These are phyloP conservation scores for Aspergillus sp. DNA, from an alignment of 2,329 filamentous ascomycete genomes.

Conservation along the genomic window DNA sequence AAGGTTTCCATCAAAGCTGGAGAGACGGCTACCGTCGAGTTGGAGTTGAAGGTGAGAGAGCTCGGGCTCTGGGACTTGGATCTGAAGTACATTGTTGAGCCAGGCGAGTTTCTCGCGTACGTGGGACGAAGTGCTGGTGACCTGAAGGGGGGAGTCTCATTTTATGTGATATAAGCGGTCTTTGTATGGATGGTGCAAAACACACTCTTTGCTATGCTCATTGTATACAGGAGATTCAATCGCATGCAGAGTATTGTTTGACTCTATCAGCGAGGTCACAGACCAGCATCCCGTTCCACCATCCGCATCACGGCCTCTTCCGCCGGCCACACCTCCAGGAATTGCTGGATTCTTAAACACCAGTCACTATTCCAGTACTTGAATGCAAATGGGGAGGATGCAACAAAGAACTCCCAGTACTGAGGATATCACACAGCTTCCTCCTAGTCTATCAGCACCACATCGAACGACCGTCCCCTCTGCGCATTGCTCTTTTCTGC, in stretches of 20 bases:
- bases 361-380: constrained; percentile 27
- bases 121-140: neutral
- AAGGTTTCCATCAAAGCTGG: neutral
- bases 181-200: too few species aligned
- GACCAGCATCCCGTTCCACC: constrained; percentile 22
- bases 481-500: constrained; percentile 20
- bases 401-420: constrained; percentile 29
- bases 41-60: neutral
- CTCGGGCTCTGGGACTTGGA: neutral
- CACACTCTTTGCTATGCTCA: too few species aligned
- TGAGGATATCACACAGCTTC: constrained; percentile 26
- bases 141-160: neutral
- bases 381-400: constrained; percentile 14
- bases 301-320: constrained; percentile 27
- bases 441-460: constrained; percentile 29
- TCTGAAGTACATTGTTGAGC: neutral
- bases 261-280: too few species aligned
- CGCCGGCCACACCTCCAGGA: constrained; percentile 26
- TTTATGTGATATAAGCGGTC: neutral
- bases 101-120: neutral
- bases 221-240: too few species aligned
- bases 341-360: constrained; percentile 25
- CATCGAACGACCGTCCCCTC: constrained; percentile 27
- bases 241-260: too few species aligned
- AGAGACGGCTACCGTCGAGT: neutral